Conservation (phyloP, 2,329 filamentous ascomycete species). For the Pseudogymnoascus verrucosus region DNA sequence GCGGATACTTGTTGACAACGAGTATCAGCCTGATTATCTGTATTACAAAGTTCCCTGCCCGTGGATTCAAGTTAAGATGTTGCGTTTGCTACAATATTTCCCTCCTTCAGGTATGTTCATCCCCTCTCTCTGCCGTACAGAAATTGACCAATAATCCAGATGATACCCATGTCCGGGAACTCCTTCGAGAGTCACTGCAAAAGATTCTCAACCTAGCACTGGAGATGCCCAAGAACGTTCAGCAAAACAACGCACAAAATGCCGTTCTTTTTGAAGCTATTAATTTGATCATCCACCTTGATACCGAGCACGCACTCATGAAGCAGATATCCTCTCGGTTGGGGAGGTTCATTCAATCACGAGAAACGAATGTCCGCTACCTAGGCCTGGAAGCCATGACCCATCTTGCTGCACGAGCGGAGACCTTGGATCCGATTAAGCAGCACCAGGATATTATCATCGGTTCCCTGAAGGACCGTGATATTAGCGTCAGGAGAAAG, state of each 20-base stretch:
- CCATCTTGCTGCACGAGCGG: conserved; percentile 85
- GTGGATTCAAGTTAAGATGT: conserved; percentile 93
- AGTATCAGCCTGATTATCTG: conserved; percentile 83
- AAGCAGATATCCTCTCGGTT: conserved; percentile 86
- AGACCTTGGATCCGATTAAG: conserved; percentile 95
- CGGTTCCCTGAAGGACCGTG: conserved; percentile 84
- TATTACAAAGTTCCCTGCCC: conserved; percentile 99
- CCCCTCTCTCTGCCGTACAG: neutral
- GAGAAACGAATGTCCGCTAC: conserved; percentile 96
- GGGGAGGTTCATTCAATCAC: conserved; percentile 91
- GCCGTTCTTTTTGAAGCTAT: conserved; percentile 97
- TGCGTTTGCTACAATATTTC: conserved; percentile 91
- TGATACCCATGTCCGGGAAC: conserved; percentile 81
- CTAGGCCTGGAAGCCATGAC: conserved; percentile 96
- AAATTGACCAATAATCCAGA: conserved; percentile 42
- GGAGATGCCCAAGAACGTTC: conserved; percentile 94
- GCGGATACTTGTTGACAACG: conserved; percentile 81
- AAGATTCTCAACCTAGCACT: conserved; percentile 85
- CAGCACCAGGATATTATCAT: conserved; percentile 96
- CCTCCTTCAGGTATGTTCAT: conserved; percentile 68
- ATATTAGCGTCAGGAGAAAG: conserved; percentile 95
- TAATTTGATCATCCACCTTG: conserved; percentile 94
- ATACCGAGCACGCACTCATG: conserved; percentile 91
- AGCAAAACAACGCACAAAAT: conserved; percentile 98
- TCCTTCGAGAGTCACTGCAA: conserved; percentile 86